phyloP scores from a whole-genome alignment of 2,329 filamentous ascomycete genomes.

The Ophiostoma novo-ulmi region DNA sequence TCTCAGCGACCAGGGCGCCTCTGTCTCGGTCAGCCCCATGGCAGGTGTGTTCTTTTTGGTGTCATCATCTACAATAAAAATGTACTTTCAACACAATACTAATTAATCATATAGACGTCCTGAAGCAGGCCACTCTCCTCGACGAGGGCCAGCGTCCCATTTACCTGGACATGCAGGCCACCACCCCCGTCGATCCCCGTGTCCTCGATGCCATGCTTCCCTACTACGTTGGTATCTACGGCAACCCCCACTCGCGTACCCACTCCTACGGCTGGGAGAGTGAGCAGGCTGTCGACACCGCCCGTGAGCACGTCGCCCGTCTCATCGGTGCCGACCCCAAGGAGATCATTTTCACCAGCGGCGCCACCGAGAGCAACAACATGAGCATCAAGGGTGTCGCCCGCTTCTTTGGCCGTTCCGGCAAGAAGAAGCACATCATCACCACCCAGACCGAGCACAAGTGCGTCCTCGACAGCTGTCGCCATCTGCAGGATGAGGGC shows the following conservation, averaged over 20 bases:
- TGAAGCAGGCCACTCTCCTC: slow-evolving; percentile 90
- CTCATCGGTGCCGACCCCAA: slow-evolving; percentile 93
- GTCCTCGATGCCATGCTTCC: slow-evolving; percentile 97
- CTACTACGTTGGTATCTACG: slow-evolving; percentile 86
- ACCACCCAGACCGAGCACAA: slow-evolving; percentile 98
- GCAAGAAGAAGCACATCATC: slow-evolving; percentile 98
- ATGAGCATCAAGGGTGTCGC: slow-evolving; percentile 99
- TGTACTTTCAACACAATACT: not conserved
- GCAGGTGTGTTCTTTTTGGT: slow-evolving; percentile 47
- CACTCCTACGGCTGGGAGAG: slow-evolving; percentile 99
- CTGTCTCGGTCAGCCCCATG: slow-evolving; percentile 67
- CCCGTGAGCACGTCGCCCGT: slow-evolving; percentile 73
- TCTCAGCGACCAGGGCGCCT: slow-evolving; percentile 37
- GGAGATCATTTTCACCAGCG: slow-evolving; percentile 98
- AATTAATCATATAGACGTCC: slow-evolving; percentile 51
- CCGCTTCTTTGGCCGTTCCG: slow-evolving; percentile 83
- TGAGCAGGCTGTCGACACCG: slow-evolving; percentile 86
- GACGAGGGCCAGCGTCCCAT: slow-evolving; percentile 90
- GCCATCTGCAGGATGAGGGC: slow-evolving; percentile 93
- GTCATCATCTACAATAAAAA: not conserved
- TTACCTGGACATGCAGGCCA: slow-evolving; percentile 97
- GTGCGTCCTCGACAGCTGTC: slow-evolving; percentile 94
- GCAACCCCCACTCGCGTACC: slow-evolving; percentile 94
- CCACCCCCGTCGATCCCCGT: slow-evolving; percentile 87
- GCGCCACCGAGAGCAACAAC: slow-evolving; percentile 97